Percentiles rank a stretch among this genome's conserved stretches.
These are phyloP conservation scores for Coniochaeta pulveracea DNA, from an alignment of 2,329 filamentous ascomycete species.

Conservation along the genomic window DNA sequence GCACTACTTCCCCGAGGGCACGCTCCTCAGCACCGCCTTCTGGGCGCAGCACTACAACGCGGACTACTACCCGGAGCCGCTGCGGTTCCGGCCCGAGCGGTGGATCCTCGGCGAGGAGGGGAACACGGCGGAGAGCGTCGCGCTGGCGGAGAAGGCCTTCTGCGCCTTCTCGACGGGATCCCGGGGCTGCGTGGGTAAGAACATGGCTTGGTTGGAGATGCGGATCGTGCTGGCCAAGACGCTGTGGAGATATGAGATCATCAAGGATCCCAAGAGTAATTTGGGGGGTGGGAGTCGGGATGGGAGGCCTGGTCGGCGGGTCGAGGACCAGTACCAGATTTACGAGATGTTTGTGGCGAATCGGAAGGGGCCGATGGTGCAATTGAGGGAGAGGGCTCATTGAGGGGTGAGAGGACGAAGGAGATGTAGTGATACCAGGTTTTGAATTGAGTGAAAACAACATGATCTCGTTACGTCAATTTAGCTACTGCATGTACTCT, in stretches of 20 bases:
- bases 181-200: conserved; percentile 7
- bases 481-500: too few relatives aligned
- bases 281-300: conserved; percentile 12
- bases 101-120: conserved; percentile 12
- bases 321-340: conserved; percentile 14
- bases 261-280: neutral
- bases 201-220: conserved; percentile 14
- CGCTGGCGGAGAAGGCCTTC: conserved; percentile 6
- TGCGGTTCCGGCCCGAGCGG: conserved; percentile 10
- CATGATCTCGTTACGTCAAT: too few relatives aligned
- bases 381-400: conserved; percentile 12
- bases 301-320: conserved; percentile 4
- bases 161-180: conserved; percentile 12
- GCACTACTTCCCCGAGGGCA: conserved; percentile 12
- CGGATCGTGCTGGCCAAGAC: conserved; percentile 13
- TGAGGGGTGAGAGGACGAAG: too few relatives aligned
- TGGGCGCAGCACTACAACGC: conserved; percentile 7
- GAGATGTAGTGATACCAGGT: too few relatives aligned
- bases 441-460: too few relatives aligned
- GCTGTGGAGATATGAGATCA: conserved; percentile 7
- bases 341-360: conserved; percentile 14
- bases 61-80: neutral
- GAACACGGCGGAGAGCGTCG: conserved; percentile 8
- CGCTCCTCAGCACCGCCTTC: conserved; percentile 10
- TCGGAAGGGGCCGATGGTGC: conserved; percentile 12